Percentiles rank a stretch among this genome's conserved stretches.
These are phyloP conservation scores for Cyberlindnera mississippiensis DNA, from an alignment of 805 yeast species.

Conservation along the genomic window DNA sequence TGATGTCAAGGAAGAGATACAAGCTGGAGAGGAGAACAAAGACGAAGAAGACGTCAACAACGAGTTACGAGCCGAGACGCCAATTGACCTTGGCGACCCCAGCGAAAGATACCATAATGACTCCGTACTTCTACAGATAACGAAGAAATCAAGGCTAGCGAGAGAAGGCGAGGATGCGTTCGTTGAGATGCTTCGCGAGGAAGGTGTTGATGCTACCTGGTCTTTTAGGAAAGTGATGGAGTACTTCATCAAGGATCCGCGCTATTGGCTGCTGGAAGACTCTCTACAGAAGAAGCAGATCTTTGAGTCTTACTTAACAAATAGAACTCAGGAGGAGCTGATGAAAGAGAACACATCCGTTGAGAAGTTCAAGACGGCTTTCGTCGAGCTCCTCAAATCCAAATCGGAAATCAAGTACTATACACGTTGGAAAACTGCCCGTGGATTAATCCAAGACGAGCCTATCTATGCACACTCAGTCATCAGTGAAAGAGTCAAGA, in stretches of 20 bases:
- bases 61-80: no score
- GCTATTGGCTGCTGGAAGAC: constrained; percentile 66
- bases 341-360: constrained; percentile 48
- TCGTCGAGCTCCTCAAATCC: constrained; percentile 41
- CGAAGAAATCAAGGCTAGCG: constrained; percentile 8
- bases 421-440: constrained; percentile 63
- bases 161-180: constrained; percentile 45
- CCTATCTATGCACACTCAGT: constrained; percentile 61
- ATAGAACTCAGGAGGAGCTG: constrained; percentile 46
- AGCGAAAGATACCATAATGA: constrained; percentile 19
- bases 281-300: constrained; percentile 54
- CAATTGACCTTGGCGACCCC: constrained; percentile 1
- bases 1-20: no score
- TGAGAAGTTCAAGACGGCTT: constrained; percentile 54
- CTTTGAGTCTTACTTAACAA: constrained; percentile 62
- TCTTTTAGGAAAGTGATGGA: constrained; percentile 65
- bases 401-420: constrained; percentile 45
- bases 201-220: constrained; percentile 69
- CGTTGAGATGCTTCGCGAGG: constrained; percentile 46
- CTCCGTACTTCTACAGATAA: constrained; percentile 28
- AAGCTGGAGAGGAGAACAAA: constrained; percentile 1
- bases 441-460: constrained; percentile 53
- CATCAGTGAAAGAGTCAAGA: constrained; percentile 53
- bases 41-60: constrained; percentile 1
- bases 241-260: constrained; percentile 49